Conservation (phyloP, 2,329 filamentous ascomycete genomes). For the Penicillium oxalicum region DNA sequence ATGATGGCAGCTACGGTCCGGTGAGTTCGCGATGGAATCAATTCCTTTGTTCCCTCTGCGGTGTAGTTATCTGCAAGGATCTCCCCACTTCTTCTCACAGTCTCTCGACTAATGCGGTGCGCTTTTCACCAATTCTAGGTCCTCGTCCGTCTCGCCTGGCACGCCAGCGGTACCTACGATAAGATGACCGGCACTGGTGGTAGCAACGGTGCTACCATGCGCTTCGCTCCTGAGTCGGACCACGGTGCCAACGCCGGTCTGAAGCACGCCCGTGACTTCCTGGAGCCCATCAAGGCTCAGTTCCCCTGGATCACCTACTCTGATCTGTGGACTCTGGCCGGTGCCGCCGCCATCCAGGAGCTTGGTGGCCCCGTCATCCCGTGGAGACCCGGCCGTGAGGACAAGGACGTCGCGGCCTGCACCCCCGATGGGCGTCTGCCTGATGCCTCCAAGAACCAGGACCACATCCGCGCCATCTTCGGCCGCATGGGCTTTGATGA, state of each 20-base stretch:
- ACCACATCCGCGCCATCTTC: constrained; percentile 88
- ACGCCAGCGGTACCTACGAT: constrained; percentile 88
- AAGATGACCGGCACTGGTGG: constrained; percentile 82
- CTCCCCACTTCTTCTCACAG: neutral
- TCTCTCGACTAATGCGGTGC: neutral
- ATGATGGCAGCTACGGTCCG: constrained; percentile 92
- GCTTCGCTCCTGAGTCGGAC: constrained; percentile 79
- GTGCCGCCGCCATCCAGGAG: constrained; percentile 83
- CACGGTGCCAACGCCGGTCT: constrained; percentile 94
- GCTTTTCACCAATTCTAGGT: constrained; percentile 41
- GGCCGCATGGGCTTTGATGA: constrained; percentile 97
- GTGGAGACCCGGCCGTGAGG: constrained; percentile 78
- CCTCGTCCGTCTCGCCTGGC: constrained; percentile 85
- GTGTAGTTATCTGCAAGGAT: neutral
- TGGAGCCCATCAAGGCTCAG: constrained; percentile 82
- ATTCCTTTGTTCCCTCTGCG: neutral
- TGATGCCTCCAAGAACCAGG: constrained; percentile 69
- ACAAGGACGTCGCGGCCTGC: constrained; percentile 75
- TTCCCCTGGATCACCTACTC: constrained; percentile 97
- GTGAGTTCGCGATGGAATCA: constrained; percentile 36
- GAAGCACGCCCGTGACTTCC: constrained; percentile 79
- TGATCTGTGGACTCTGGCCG: constrained; percentile 90
- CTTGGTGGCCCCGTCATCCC: constrained; percentile 85
- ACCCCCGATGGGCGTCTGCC: constrained; percentile 89
- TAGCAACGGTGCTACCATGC: constrained; percentile 95